phyloP scores from a whole-genome alignment of 2,329 filamentous ascomycete genomes.

The Biscogniauxia mediterranea region DNA sequence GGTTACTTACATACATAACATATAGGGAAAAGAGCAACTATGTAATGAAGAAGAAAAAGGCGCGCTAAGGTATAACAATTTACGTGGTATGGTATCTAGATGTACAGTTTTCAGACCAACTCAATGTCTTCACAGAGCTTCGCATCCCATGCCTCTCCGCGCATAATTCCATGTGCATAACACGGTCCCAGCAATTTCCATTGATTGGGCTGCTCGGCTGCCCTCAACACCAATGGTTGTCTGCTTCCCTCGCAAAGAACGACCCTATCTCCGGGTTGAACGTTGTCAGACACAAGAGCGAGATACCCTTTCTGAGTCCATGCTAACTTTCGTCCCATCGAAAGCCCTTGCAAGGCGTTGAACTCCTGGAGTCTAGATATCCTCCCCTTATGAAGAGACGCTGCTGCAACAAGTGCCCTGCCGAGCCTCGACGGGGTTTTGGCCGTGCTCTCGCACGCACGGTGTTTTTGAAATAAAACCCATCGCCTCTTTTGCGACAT shows the following conservation, averaged over 20 bases:
- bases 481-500: no score
- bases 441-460: no score
- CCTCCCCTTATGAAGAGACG: neutral
- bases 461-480: no score
- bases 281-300: slow-evolving; percentile 1
- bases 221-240: neutral
- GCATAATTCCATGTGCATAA: slow-evolving; percentile 7
- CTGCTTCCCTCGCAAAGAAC: slow-evolving; percentile 1
- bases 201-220: neutral
- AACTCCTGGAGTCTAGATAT: slow-evolving; percentile 1
- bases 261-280: neutral
- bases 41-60: no score
- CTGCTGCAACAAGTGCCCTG: neutral
- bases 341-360: neutral
- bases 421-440: neutral
- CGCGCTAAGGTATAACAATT: no score
- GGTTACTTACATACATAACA: no score
- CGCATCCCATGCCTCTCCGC: slow-evolving; percentile 2
- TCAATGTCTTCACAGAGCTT: neutral
- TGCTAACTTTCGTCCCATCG: slow-evolving; percentile 2
- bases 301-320: slow-evolving; percentile 5
- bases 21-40: no score
- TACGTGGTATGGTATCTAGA: no score
- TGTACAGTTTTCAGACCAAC: neutral
- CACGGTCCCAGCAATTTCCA: neutral